Percentiles rank a stretch among this genome's conserved stretches.
Evolutionary conservation across 2,329 filamentous ascomycete genomes (phyloP).

Genomic region (Trichoderma polysporum): DNA sequence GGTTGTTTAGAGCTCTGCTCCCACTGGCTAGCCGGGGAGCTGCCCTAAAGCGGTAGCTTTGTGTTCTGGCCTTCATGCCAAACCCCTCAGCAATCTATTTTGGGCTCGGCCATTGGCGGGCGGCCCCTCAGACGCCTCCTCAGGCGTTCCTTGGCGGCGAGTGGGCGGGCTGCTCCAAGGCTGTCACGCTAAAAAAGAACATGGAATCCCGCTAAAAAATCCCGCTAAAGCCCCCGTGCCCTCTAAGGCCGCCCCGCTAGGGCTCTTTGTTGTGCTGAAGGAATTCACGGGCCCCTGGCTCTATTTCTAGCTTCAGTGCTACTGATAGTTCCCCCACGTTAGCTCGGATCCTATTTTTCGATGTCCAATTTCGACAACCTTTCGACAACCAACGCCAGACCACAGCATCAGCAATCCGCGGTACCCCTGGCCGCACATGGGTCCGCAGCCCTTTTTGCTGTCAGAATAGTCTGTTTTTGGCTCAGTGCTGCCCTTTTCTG

Average conservation of each 20-base stretch:
- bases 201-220: not conserved
- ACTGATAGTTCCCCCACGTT: not conserved
- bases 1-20: not conserved
- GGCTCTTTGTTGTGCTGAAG: not conserved
- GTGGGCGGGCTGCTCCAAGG: not conserved
- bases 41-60: not conserved
- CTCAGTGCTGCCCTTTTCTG: not conserved
- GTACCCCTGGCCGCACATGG: not conserved
- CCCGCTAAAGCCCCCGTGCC: not conserved
- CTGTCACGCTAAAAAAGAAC: not conserved
- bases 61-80: not conserved
- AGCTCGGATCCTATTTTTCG: not conserved
- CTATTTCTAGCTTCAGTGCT: not conserved
- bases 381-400: not conserved
- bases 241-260: not conserved
- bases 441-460: not conserved
- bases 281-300: not conserved
- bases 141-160: not conserved
- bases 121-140: not conserved
- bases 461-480: not conserved
- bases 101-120: not conserved
- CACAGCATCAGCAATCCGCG: constrained; percentile 1
- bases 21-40: not conserved
- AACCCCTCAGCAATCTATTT: constrained; percentile 18
- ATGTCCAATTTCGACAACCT: not conserved